Conservation (phyloP, 768 basidiomycete species). For the Leccinellum albellum region DNA sequence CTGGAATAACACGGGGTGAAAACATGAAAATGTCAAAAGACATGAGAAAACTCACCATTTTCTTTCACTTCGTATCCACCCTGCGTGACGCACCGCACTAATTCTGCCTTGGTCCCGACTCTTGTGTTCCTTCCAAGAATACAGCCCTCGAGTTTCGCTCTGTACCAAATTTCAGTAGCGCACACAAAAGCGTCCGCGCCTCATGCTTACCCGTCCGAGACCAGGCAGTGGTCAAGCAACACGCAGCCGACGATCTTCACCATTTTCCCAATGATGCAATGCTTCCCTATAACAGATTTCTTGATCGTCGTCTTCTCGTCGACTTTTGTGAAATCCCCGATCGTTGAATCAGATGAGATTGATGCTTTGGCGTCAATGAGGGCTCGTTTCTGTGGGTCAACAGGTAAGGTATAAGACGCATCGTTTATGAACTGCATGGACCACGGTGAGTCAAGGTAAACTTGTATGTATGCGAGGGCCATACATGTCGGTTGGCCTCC, state of each 20-base stretch:
- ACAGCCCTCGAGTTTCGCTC: slow-evolving; percentile 73
- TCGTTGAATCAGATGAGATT: slow-evolving; percentile 76
- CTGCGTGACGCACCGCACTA: slow-evolving; percentile 68
- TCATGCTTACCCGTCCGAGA: slow-evolving; percentile 71
- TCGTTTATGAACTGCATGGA: slow-evolving; percentile 43
- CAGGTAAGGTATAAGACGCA: slow-evolving; percentile 50
- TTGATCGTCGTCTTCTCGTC: slow-evolving; percentile 80
- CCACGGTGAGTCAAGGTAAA: slow-evolving; percentile 13
- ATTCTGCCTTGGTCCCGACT: slow-evolving; percentile 65
- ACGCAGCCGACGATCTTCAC: slow-evolving; percentile 81
- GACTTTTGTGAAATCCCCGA: slow-evolving; percentile 80
- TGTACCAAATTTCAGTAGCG: slow-evolving; percentile 27
- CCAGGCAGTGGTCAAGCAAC: slow-evolving; percentile 82
- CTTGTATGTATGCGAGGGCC: slow-evolving; percentile 18
- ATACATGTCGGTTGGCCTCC: slow-evolving; percentile 76
- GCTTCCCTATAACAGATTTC: slow-evolving; percentile 72
- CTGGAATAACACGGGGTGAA: slow-evolving; percentile 29
- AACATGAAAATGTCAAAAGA: neutral
- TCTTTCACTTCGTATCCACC: slow-evolving; percentile 70
- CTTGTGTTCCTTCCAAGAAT: slow-evolving; percentile 73
- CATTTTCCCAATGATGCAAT: slow-evolving; percentile 81
- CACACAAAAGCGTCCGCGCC: neutral
- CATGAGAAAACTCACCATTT: slow-evolving; percentile 43
- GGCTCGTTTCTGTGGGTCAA: slow-evolving; percentile 57
- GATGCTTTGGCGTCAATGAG: slow-evolving; percentile 79